Percentiles rank a stretch among this genome's conserved stretches.
Conservation (phyloP, 106 monocot genomes). For the Apostasia shenzhenica region DNA sequence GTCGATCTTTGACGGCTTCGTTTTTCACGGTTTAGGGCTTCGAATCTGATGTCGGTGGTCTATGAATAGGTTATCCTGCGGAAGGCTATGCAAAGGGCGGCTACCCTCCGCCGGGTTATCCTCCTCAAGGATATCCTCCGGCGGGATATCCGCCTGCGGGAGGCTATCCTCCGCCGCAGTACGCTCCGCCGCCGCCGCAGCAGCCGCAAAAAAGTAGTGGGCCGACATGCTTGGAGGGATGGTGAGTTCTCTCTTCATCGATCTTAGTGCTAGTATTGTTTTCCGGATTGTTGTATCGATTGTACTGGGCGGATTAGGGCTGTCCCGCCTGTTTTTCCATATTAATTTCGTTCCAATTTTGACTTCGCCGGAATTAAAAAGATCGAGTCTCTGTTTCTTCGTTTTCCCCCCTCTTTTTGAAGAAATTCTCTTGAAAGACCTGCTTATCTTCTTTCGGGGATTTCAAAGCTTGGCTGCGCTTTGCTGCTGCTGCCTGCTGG, state of each 20-base stretch:
- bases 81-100: slow-evolving; percentile 42
- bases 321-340: too few species aligned
- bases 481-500: slow-evolving; percentile 12
- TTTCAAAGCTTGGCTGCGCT: slow-evolving; percentile 12
- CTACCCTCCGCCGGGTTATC: slow-evolving; percentile 29
- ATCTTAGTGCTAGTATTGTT: not conserved
- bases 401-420: too few species aligned
- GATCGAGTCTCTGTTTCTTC: too few species aligned
- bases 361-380: too few species aligned
- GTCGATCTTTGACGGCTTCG: too few species aligned
- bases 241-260: slow-evolving; percentile 18
- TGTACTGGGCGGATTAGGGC: too few species aligned
- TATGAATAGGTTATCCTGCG: slow-evolving; percentile 25
- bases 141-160: slow-evolving; percentile 17
- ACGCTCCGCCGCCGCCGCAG: slow-evolving; percentile 30
- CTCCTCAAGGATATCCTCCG: slow-evolving; percentile 22
- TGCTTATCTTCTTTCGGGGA: not conserved
- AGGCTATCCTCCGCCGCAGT: slow-evolving; percentile 41
- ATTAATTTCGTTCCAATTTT: too few species aligned
- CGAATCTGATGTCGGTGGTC: too few species aligned
- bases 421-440: too few species aligned
- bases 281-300: too few species aligned
- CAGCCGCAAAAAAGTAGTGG: slow-evolving; percentile 24
- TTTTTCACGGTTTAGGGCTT: too few species aligned
- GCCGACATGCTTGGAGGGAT: slow-evolving; percentile 44